Evolutionary conservation across 208 protist genomes (phyloP).

Genomic region (Jaenimonas drosophilae): DNA sequence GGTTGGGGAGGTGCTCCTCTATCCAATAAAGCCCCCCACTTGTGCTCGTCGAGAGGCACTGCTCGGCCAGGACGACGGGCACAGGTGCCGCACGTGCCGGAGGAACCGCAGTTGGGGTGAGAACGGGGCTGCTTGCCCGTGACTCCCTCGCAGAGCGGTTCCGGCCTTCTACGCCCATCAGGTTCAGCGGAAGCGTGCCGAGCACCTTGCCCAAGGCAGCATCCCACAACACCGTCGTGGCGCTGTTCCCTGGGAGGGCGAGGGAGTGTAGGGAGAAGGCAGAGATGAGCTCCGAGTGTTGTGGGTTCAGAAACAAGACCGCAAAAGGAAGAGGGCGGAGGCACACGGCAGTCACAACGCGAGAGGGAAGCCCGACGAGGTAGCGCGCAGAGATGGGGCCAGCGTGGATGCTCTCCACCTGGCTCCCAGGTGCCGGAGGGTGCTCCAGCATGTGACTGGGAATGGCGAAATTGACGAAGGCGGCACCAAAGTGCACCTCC

Average conservation of each 20-base stretch:
- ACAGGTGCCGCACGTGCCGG: too few relatives aligned
- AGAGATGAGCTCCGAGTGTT: neutral
- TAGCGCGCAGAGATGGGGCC: neutral
- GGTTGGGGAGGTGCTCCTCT: too few relatives aligned
- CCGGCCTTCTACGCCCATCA: too few relatives aligned
- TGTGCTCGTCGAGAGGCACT: too few relatives aligned
- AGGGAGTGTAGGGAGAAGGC: neutral
- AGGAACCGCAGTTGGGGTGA: too few relatives aligned
- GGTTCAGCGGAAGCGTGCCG: constrained; percentile 8
- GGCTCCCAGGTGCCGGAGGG: neutral
- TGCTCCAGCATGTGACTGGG: neutral
- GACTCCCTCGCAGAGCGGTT: too few relatives aligned
- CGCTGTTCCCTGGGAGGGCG: neutral
- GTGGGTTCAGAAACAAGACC: neutral
- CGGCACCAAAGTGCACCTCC: too few relatives aligned
- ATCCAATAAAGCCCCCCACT: too few relatives aligned
- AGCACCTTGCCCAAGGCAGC: constrained; percentile 3
- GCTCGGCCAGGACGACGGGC: too few relatives aligned
- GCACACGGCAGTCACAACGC: neutral
- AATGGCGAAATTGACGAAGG: too few relatives aligned
- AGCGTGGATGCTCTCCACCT: neutral
- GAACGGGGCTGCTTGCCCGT: too few relatives aligned
- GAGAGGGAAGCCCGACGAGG: neutral
- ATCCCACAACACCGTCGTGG: constrained; percentile 13
- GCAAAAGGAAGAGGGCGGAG: neutral